A percentile compares a stretch with the other conserved stretches of the same genome.
phyloP scores from a whole-genome alignment of 352 stramenopile species.

The Pythium volutum region DNA sequence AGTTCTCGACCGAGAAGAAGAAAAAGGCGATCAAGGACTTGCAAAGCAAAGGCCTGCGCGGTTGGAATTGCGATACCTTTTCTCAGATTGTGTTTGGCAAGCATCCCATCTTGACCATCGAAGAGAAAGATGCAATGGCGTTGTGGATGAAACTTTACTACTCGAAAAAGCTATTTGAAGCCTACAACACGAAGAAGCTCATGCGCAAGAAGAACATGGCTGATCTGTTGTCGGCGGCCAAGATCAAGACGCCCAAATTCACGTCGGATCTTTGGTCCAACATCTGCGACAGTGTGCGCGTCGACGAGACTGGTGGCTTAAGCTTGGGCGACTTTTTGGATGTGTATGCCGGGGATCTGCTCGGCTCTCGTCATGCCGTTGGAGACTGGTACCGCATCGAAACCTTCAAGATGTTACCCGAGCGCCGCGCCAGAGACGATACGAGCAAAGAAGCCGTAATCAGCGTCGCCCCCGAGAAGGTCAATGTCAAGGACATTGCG shows the following conservation, averaged over 20 bases:
- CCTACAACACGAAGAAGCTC: conserved; percentile 34
- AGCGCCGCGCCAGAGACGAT: conserved; percentile 32
- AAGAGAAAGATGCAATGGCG: conserved; percentile 35
- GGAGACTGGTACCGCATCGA: conserved; percentile 58
- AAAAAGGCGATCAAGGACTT: conserved; percentile 29
- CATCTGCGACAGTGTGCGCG: conserved; percentile 37
- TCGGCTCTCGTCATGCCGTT: conserved; percentile 41
- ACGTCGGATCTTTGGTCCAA: conserved; percentile 38
- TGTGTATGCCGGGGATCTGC: conserved; percentile 34
- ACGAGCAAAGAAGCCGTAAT: conserved; percentile 43
- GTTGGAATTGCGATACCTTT: conserved; percentile 40
- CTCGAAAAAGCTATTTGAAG: conserved; percentile 42
- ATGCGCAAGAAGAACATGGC: conserved; percentile 44
- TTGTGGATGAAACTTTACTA: conserved; percentile 55
- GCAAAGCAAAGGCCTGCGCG: conserved; percentile 10
- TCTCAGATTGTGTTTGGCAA: conserved; percentile 38
- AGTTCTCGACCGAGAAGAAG: conserved; percentile 26
- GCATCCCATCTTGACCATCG: conserved; percentile 30
- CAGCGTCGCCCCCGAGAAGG: conserved; percentile 43
- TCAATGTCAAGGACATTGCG: conserved; percentile 48
- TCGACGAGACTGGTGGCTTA: conserved; percentile 36
- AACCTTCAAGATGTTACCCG: conserved; percentile 50
- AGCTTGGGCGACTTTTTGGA: conserved; percentile 37
- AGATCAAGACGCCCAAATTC: conserved; percentile 39
- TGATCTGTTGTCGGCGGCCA: conserved; percentile 37